These are phyloP conservation scores for Ilyonectria sp. DNA, from an alignment of 2,329 filamentous ascomycete genomes.

Conservation along the genomic window DNA sequence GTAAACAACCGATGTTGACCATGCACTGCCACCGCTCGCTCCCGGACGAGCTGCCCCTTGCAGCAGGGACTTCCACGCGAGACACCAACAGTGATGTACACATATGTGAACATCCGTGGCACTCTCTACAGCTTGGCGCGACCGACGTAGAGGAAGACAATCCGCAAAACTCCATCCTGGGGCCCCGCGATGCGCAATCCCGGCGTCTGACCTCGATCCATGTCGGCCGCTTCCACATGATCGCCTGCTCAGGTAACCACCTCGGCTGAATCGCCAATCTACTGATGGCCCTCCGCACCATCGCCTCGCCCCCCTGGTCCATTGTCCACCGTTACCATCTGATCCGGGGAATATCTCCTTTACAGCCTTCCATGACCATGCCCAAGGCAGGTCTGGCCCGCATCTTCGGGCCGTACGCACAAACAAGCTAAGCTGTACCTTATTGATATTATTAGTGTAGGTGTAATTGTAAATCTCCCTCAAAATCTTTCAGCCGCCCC, in stretches of 20 bases:
- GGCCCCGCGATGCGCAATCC: slow-evolving; percentile 17
- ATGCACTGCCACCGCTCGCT: not conserved
- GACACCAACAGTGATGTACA: not conserved
- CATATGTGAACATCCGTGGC: not conserved
- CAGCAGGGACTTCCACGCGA: slow-evolving; percentile 16
- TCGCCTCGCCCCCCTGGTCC: slow-evolving; percentile 3
- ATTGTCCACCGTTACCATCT: not conserved
- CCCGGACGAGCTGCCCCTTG: slow-evolving; percentile 24
- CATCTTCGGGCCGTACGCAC: not conserved
- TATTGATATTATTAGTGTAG: slow-evolving; percentile 28
- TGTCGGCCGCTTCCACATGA: slow-evolving; percentile 27
- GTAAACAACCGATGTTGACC: not conserved
- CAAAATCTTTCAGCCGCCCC: slow-evolving; percentile 6
- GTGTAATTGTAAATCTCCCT: slow-evolving; percentile 16
- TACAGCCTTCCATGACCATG: not conserved
- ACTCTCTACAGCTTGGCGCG: not conserved
- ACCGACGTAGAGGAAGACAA: not conserved
- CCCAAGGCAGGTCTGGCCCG: not conserved
- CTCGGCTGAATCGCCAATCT: slow-evolving; percentile 25
- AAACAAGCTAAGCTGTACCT: slow-evolving; percentile 3
- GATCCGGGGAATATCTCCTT: not conserved
- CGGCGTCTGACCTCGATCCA: not conserved
- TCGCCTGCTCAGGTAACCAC: slow-evolving; percentile 22
- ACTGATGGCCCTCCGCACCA: slow-evolving; percentile 1
- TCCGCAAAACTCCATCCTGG: slow-evolving; percentile 4